phyloP scores from a whole-genome alignment of 352 stramenopile genomes.

The Saprolegnia parasitica region DNA sequence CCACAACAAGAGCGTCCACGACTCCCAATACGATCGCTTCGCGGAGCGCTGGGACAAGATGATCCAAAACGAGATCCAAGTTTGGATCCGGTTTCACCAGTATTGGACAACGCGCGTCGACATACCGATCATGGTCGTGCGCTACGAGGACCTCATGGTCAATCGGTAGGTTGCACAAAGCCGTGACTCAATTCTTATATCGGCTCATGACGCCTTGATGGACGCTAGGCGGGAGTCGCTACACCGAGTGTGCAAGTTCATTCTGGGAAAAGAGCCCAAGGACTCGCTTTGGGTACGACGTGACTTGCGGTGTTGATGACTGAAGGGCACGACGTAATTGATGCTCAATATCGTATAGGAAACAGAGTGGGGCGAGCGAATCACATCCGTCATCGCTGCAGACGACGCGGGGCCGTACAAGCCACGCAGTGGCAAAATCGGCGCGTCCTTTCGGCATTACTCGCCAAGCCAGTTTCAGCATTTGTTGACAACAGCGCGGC shows the following conservation, averaged over 20 bases:
- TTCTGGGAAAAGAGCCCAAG: constrained; percentile 40
- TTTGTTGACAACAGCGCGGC: constrained; percentile 67
- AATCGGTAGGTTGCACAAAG: constrained; percentile 42
- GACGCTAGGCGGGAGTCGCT: constrained; percentile 53
- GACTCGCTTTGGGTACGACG: constrained; percentile 10
- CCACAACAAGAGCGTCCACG: constrained; percentile 87
- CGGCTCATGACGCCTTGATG: not conserved
- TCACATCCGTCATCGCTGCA: constrained; percentile 56
- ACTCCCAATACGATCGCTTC: constrained; percentile 85
- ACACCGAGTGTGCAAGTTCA: constrained; percentile 75
- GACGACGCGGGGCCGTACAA: constrained; percentile 67
- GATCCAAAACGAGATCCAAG: constrained; percentile 86
- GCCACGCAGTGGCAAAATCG: constrained; percentile 80
- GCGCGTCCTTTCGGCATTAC: constrained; percentile 76
- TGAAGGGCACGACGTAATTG: constrained; percentile 35
- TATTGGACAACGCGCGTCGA: constrained; percentile 88
- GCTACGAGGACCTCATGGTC: constrained; percentile 89
- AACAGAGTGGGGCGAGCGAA: constrained; percentile 70
- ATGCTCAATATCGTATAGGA: constrained; percentile 1
- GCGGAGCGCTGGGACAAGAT: constrained; percentile 85
- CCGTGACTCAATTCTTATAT: not conserved
- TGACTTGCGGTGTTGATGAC: constrained; percentile 34
- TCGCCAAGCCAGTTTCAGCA: constrained; percentile 79
- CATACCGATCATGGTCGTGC: constrained; percentile 87
- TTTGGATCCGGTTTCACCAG: constrained; percentile 88